Conservation (phyloP, 495 filamentous ascomycete genomes). For the Penicillium paradoxum region DNA sequence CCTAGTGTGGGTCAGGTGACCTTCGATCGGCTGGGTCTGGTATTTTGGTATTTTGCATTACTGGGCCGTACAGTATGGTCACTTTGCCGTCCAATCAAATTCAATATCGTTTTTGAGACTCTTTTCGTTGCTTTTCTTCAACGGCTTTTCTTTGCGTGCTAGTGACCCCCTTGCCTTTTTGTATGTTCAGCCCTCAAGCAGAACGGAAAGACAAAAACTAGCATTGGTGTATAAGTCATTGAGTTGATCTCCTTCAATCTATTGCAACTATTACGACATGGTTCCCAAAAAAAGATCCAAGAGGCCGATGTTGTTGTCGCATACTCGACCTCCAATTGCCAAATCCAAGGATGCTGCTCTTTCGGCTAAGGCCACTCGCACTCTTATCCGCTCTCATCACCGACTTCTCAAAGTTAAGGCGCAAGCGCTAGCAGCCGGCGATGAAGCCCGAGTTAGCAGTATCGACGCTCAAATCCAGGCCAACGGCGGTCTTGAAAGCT, state of each 20-base stretch:
- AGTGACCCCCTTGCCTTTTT: not conserved
- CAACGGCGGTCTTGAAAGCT: constrained; percentile 74
- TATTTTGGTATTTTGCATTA: constrained; percentile 15
- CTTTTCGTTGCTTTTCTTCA: constrained; percentile 4
- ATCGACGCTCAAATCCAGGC: constrained; percentile 57
- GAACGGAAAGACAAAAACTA: not conserved
- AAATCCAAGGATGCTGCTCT: constrained; percentile 53
- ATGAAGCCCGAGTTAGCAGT: constrained; percentile 48
- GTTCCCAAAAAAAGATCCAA: constrained; percentile 31
- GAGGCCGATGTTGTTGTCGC: constrained; percentile 53
- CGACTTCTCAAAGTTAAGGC: constrained; percentile 70
- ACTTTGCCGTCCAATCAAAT: not conserved
- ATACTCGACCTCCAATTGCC: constrained; percentile 60
- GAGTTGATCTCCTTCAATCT: too few species aligned
- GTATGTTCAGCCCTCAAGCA: not conserved
- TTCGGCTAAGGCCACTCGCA: constrained; percentile 73
- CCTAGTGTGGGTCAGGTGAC: constrained; percentile 52
- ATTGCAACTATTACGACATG: not conserved
- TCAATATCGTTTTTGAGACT: constrained; percentile 1
- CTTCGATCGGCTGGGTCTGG: constrained; percentile 10
- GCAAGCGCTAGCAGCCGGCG: constrained; percentile 60
- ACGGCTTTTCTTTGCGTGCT: not conserved
- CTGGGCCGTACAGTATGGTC: not conserved
- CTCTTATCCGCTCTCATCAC: constrained; percentile 81
- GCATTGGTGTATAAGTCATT: too few species aligned